Conservation (phyloP, 768 basidiomycete species). For the Epithele typhae region DNA sequence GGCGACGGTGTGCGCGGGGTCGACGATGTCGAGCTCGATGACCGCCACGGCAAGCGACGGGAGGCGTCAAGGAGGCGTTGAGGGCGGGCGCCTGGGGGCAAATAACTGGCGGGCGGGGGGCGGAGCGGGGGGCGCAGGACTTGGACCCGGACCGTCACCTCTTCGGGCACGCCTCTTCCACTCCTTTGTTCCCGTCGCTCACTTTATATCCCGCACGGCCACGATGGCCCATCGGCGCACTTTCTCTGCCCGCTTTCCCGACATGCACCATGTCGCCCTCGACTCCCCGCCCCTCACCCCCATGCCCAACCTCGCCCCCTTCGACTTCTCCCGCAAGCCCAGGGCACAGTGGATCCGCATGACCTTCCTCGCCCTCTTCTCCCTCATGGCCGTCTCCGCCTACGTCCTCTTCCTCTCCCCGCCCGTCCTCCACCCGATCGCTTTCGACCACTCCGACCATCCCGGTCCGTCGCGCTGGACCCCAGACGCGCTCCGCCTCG, state of each 20-base stretch:
- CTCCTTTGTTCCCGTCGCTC: slow-evolving; percentile 15
- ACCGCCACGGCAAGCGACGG: no score
- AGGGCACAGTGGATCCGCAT: slow-evolving; percentile 41
- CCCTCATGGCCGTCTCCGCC: slow-evolving; percentile 45
- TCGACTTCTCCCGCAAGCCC: slow-evolving; percentile 35
- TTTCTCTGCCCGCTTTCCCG: slow-evolving; percentile 23
- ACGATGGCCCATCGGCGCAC: slow-evolving; percentile 27
- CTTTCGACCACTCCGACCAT: slow-evolving; percentile 18
- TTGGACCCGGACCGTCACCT: not conserved
- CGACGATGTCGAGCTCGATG: no score
- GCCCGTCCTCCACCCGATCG: slow-evolving; percentile 36
- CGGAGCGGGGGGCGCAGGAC: no score
- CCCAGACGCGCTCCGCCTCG: slow-evolving; percentile 27
- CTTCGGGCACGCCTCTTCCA: slow-evolving; percentile 16
- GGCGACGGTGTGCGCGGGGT: no score
- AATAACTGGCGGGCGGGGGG: not conserved
- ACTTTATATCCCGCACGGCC: slow-evolving; percentile 7
- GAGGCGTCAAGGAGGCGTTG: not conserved
- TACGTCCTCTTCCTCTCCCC: slow-evolving; percentile 54
- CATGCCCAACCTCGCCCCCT: slow-evolving; percentile 22
- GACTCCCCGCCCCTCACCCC: slow-evolving; percentile 25
- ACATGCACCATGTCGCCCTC: slow-evolving; percentile 21
- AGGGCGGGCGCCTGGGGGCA: not conserved
- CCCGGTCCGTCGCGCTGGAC: slow-evolving; percentile 29
- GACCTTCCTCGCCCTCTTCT: slow-evolving; percentile 49